phyloP scores from a whole-genome alignment of 1,284 basidiomycete species.

The Cryptococcus sp. region DNA sequence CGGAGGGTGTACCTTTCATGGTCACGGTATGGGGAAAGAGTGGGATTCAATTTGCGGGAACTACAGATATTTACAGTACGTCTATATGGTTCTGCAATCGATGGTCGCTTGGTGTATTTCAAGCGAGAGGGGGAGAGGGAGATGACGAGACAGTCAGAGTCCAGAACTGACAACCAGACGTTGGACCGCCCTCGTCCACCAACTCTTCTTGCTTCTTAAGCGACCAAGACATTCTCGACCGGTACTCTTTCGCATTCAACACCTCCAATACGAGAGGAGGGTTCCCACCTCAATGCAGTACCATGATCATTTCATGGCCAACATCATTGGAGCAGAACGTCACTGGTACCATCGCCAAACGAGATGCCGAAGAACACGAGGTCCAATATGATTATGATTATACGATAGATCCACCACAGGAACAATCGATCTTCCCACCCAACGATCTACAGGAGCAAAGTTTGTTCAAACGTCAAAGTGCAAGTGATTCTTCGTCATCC shows the following conservation, averaged over 20 bases:
- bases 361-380: slow-evolving; percentile 4
- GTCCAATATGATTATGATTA: neutral
- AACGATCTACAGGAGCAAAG: neutral
- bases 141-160: too few relatives aligned
- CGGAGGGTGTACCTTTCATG: slow-evolving; percentile 35
- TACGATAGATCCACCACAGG: neutral
- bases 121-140: too few relatives aligned
- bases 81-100: neutral
- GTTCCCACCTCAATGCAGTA: slow-evolving; percentile 42
- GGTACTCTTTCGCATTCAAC: slow-evolving; percentile 46
- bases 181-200: neutral
- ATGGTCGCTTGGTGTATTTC: too few relatives aligned
- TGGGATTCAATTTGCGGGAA: slow-evolving; percentile 40
- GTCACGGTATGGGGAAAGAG: slow-evolving; percentile 44
- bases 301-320: slow-evolving; percentile 42
- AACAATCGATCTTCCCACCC: neutral
- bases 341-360: slow-evolving; percentile 9
- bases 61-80: slow-evolving; percentile 43
- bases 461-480: slow-evolving; percentile 14
- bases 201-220: slow-evolving; percentile 33
- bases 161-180: neutral
- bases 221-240: slow-evolving; percentile 28
- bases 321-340: slow-evolving; percentile 38
- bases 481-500: neutral
- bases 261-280: slow-evolving; percentile 20